phyloP scores from a whole-genome alignment of 2,329 filamentous ascomycete genomes.

The Pseudonectria foliicola region DNA sequence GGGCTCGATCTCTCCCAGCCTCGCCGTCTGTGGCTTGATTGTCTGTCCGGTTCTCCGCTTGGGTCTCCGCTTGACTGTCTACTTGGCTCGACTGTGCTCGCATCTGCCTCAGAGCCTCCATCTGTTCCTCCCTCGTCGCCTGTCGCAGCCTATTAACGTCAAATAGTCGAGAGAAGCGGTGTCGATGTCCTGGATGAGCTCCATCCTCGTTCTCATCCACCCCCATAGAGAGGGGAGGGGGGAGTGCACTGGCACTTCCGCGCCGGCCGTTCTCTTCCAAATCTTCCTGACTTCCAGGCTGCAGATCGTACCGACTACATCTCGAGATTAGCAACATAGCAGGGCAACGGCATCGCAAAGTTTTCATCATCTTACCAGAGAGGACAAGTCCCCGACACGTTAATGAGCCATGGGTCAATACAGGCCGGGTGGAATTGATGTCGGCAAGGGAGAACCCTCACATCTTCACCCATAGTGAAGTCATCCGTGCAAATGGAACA shows the following conservation, averaged over 20 bases:
- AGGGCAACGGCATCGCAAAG: neutral
- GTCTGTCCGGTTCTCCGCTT: neutral
- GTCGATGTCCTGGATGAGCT: constrained; percentile 28
- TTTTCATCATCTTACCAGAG: constrained; percentile 48
- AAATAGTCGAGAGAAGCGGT: constrained; percentile 45
- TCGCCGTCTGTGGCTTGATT: constrained; percentile 19
- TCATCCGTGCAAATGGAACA: constrained; percentile 67
- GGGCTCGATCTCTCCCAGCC: constrained; percentile 34
- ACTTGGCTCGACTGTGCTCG: constrained; percentile 20
- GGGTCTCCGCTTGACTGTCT: constrained; percentile 9
- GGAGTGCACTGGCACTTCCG: constrained; percentile 21
- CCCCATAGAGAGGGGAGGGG: constrained; percentile 37
- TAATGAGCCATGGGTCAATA: constrained; percentile 63
- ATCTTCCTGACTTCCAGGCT: constrained; percentile 31
- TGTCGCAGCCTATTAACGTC: constrained; percentile 51
- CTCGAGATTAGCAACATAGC: constrained; percentile 12
- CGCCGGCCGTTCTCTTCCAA: constrained; percentile 11
- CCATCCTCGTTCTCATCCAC: constrained; percentile 25
- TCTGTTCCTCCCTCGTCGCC: constrained; percentile 55
- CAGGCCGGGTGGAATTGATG: constrained; percentile 63
- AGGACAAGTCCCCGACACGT: constrained; percentile 63
- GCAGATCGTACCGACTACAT: constrained; percentile 47
- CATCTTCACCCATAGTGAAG: constrained; percentile 58
- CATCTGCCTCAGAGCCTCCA: constrained; percentile 47
- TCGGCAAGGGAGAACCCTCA: constrained; percentile 59